phyloP scores from a whole-genome alignment of 2,329 filamentous ascomycete species.

The Scedosporium apiospermum region DNA sequence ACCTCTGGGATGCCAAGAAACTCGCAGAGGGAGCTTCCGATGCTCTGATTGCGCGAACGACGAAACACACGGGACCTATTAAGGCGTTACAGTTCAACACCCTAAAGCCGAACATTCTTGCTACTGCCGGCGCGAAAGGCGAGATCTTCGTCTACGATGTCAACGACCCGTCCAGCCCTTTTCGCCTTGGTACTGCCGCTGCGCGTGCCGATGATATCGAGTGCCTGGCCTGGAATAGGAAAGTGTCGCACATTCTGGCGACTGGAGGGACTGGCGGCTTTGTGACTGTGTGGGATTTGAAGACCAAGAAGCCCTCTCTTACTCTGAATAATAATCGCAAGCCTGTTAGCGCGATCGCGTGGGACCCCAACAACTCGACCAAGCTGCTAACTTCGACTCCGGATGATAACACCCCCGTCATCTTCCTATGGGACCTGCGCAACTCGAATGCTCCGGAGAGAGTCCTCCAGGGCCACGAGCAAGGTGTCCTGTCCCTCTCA shows the following conservation, averaged over 20 bases:
- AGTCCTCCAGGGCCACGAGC: constrained; percentile 83
- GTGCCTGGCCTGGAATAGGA: constrained; percentile 96
- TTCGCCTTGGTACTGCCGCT: constrained; percentile 77
- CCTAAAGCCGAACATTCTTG: constrained; percentile 78
- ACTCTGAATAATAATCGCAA: constrained; percentile 94
- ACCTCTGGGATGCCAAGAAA: constrained; percentile 83
- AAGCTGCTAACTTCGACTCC: constrained; percentile 89
- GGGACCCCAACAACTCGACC: constrained; percentile 93
- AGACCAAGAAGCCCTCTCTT: constrained; percentile 93
- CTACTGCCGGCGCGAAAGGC: constrained; percentile 87
- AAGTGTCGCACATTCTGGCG: constrained; percentile 90
- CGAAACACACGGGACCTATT: constrained; percentile 85
- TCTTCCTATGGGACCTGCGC: constrained; percentile 87
- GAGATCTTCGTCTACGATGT: constrained; percentile 95
- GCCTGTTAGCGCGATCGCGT: constrained; percentile 87
- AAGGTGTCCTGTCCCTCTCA: constrained; percentile 84
- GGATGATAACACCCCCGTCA: constrained; percentile 78
- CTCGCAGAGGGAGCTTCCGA: constrained; percentile 51
- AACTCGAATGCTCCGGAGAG: constrained; percentile 93
- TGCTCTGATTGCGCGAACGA: constrained; percentile 75
- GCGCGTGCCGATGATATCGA: constrained; percentile 92
- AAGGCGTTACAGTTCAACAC: constrained; percentile 97
- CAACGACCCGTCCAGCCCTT: constrained; percentile 79
- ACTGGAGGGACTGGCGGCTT: constrained; percentile 90
- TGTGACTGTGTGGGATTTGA: constrained; percentile 97